Evolutionary conservation across 2,329 filamentous ascomycete species (phyloP).

Genomic region (Sporothrix phasma): DNA sequence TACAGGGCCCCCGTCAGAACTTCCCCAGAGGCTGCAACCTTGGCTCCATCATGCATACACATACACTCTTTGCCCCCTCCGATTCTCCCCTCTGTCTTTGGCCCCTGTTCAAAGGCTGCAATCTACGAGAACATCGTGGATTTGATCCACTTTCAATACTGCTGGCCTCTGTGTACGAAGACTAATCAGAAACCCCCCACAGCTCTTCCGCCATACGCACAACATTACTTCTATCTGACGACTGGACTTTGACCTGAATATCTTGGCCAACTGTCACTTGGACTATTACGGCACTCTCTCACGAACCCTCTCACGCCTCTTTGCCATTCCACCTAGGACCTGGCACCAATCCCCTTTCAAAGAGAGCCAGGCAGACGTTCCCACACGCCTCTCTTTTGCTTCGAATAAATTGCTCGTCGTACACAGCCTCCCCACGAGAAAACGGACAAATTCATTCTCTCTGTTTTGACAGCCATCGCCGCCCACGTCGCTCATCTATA

Average conservation of each 20-base stretch:
- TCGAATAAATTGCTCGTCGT: conserved; percentile 13
- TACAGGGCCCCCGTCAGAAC: neutral
- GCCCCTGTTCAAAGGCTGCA: conserved; percentile 12
- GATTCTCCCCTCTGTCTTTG: neutral
- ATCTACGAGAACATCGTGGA: conserved; percentile 9
- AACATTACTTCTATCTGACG: neutral
- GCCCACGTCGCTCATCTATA: neutral
- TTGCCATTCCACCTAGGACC: neutral
- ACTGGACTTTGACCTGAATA: neutral
- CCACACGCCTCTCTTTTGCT: neutral
- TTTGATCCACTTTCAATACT: conserved; percentile 10
- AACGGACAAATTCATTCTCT: conserved; percentile 5
- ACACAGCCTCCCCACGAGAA: conserved; percentile 6
- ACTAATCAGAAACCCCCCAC: conserved; percentile 14
- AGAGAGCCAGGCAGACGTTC: neutral
- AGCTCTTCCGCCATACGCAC: neutral
- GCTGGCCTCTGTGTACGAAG: conserved; percentile 8
- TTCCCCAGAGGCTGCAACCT: neutral
- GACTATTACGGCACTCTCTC: neutral
- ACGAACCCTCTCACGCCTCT: neutral
- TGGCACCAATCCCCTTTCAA: neutral
- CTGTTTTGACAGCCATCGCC: neutral
- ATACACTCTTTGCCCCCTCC: conserved; percentile 1
- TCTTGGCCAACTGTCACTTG: neutral
- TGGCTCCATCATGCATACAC: neutral